Evolutionary conservation across 2,329 filamentous ascomycete species (phyloP).

Genomic region (Stagonosporopsis cucurbitacearum): DNA sequence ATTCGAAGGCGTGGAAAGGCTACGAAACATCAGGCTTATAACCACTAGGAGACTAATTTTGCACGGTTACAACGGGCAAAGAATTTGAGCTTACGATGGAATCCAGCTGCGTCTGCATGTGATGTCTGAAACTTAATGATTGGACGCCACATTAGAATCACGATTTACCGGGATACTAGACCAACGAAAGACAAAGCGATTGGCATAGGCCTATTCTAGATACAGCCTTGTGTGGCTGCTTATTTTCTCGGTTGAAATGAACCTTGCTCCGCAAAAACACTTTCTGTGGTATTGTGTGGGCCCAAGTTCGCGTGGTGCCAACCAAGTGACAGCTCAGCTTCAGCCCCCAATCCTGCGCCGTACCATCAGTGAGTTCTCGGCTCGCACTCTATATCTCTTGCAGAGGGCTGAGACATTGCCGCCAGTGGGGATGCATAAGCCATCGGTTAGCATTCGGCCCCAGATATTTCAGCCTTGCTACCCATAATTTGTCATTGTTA

Average conservation of each 20-base stretch:
- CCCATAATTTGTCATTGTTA: neutral
- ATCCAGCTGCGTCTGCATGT: neutral
- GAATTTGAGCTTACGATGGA: too few relatives aligned
- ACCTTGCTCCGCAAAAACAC: neutral
- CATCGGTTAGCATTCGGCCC: neutral
- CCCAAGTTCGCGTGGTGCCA: neutral
- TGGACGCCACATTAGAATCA: constrained; percentile 7
- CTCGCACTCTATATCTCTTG: neutral
- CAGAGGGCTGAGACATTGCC: neutral
- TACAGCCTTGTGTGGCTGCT: constrained; percentile 9
- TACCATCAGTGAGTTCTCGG: neutral
- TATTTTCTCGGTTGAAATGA: neutral
- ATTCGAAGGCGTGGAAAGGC: neutral
- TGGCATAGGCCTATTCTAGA: neutral
- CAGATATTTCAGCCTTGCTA: neutral
- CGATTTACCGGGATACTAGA: neutral
- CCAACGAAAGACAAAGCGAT: neutral
- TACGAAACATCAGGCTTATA: neutral
- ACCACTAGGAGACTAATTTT: neutral
- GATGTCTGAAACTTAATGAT: neutral
- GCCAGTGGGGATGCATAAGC: neutral
- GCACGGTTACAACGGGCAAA: too few relatives aligned
- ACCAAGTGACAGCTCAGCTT: neutral
- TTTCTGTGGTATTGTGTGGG: neutral
- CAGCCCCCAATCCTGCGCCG: neutral